These are phyloP conservation scores for Globisporangium nagaii DNA, from an alignment of 352 stramenopile species.

Conservation along the genomic window DNA sequence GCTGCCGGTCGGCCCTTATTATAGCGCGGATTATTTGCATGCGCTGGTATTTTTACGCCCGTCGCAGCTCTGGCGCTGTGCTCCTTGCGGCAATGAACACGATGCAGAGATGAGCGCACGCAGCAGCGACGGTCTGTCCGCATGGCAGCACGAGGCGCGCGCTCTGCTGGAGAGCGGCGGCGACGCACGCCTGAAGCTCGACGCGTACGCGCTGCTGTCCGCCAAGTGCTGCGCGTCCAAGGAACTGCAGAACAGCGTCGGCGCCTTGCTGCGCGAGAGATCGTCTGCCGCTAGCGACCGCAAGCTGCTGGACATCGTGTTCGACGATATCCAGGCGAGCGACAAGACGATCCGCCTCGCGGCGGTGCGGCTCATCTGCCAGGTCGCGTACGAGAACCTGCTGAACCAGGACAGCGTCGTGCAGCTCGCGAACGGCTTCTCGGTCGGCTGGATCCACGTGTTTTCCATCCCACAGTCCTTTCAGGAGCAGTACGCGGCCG, in stretches of 20 bases:
- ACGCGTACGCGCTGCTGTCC: constrained; percentile 25
- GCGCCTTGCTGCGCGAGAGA: constrained; percentile 31
- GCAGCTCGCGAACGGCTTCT: constrained; percentile 23
- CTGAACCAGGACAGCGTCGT: constrained; percentile 29
- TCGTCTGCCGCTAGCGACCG: not conserved
- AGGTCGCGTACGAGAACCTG: constrained; percentile 44
- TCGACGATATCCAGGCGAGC: constrained; percentile 27
- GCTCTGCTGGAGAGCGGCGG: constrained; percentile 17
- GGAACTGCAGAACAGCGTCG: constrained; percentile 30
- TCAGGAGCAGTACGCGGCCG: constrained; percentile 16
- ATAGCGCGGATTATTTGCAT: too few relatives aligned
- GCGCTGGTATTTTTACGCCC: not conserved
- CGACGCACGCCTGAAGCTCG: constrained; percentile 25
- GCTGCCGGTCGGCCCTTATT: too few relatives aligned
- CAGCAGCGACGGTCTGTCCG: constrained; percentile 11
- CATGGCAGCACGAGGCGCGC: constrained; percentile 3
- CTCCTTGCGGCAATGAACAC: not conserved
- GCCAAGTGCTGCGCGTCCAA: constrained; percentile 33
- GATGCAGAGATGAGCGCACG: not conserved
- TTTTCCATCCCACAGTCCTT: constrained; percentile 37
- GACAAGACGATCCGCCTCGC: constrained; percentile 43
- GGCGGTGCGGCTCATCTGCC: constrained; percentile 39
- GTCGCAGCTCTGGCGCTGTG: not conserved
- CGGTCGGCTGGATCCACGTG: constrained; percentile 48
- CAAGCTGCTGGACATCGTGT: constrained; percentile 15